Percentiles rank a stretch among this genome's conserved stretches.
These are phyloP conservation scores for Penicillium dipodomyicola DNA, from an alignment of 495 filamentous ascomycete species.

Conservation along the genomic window DNA sequence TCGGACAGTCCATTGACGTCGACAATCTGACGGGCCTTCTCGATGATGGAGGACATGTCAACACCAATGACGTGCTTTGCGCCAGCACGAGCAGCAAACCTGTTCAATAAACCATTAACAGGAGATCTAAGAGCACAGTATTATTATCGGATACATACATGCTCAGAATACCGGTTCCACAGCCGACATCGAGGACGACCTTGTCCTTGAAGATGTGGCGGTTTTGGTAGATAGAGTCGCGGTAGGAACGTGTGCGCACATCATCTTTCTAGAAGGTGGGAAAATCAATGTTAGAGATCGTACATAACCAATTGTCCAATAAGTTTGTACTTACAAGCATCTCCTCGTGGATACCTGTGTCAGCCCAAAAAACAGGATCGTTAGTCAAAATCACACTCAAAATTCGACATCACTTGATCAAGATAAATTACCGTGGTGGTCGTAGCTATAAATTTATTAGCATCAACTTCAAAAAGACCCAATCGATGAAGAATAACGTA, in stretches of 20 bases:
- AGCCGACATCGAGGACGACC: conserved; percentile 95
- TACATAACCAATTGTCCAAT: conserved; percentile 7
- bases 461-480: conserved; percentile 15
- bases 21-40: conserved; percentile 90
- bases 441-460: conserved; percentile 63
- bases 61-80: conserved; percentile 94
- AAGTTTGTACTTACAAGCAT: conserved; percentile 77
- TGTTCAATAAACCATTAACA: conserved; percentile 32
- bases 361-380: conserved; percentile 19
- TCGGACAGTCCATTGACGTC: conserved; percentile 76
- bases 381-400: conserved; percentile 14
- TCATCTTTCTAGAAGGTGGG: conserved; percentile 78
- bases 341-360: conserved; percentile 90
- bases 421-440: conserved; percentile 76
- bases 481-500: conserved; percentile 28
- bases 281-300: conserved; percentile 8
- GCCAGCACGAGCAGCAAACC: conserved; percentile 94
- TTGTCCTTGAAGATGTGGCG: conserved; percentile 96
- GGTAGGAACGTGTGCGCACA: conserved; percentile 91
- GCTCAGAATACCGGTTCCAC: conserved; percentile 87
- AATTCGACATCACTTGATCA: background rate
- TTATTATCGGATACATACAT: conserved; percentile 55
- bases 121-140: conserved; percentile 2
- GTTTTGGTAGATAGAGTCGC: conserved; percentile 95
- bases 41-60: conserved; percentile 95